A percentile compares a stretch with the other conserved stretches of the same genome.
Conservation (phyloP, 768 basidiomycete species). For the Grammothele lineata region DNA sequence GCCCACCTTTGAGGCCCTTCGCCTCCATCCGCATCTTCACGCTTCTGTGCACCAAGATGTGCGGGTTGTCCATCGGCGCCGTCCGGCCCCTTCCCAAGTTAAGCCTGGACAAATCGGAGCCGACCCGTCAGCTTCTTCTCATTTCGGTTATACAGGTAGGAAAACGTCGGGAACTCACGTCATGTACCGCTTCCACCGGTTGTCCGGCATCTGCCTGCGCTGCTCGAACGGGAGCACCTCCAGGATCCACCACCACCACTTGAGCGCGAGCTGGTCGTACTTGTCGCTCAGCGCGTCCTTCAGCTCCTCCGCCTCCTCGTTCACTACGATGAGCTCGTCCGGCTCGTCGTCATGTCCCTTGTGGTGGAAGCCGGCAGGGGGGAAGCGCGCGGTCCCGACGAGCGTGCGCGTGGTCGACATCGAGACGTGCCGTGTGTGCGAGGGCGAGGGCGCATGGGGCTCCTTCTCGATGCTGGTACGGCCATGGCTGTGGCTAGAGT, state of each 20-base stretch:
- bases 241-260: conserved; percentile 62
- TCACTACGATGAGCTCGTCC: conserved; percentile 6
- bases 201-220: conserved; percentile 16
- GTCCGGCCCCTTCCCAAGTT: conserved; percentile 20
- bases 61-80: conserved; percentile 4
- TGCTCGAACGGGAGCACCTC: conserved; percentile 41
- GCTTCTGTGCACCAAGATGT: conserved; percentile 22
- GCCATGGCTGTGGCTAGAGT: neutral
- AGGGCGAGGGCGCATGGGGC: neutral
- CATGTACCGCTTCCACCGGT: conserved; percentile 15
- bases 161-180: conserved; percentile 9
- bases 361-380: neutral
- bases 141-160: no score
- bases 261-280: conserved; percentile 54
- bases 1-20: conserved; percentile 18
- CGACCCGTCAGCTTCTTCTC: neutral
- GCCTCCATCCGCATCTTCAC: conserved; percentile 25
- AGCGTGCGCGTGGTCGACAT: conserved; percentile 2
- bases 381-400: neutral
- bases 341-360: neutral
- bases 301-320: conserved; percentile 60
- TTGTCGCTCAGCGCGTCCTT: conserved; percentile 47
- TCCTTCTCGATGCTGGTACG: neutral
- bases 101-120: conserved; percentile 13
- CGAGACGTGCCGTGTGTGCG: conserved; percentile 7